Evolutionary conservation across 176 grass and related monocot genomes (phyloP).

Genomic region (Oryza brachyantha): DNA sequence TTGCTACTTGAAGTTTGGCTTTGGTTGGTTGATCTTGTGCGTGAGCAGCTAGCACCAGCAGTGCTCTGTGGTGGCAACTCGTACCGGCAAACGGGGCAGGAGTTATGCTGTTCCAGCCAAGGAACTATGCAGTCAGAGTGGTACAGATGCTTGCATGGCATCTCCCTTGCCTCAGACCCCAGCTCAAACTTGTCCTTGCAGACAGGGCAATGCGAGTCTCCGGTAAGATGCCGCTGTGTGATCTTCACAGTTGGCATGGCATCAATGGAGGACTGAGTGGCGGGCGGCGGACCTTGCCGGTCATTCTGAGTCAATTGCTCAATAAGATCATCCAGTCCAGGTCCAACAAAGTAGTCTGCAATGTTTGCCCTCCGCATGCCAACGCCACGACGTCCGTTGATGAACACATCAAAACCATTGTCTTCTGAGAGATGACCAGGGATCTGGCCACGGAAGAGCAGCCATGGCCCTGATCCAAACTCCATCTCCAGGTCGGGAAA

Average conservation of each 20-base stretch:
- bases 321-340: slow-evolving; percentile 80
- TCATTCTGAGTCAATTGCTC: slow-evolving; percentile 78
- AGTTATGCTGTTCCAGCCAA: slow-evolving; percentile 94
- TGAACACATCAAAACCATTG: slow-evolving; percentile 44
- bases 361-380: slow-evolving; percentile 59
- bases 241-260: slow-evolving; percentile 84
- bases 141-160: slow-evolving; percentile 92
- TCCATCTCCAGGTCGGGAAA: slow-evolving; percentile 79
- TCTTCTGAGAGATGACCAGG: slow-evolving; percentile 58
- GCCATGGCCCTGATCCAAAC: slow-evolving; percentile 66
- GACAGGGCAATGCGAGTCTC: slow-evolving; percentile 82
- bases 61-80: slow-evolving; percentile 67
- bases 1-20: slow-evolving; percentile 47
- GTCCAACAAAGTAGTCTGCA: slow-evolving; percentile 82
- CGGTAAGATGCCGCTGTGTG: slow-evolving; percentile 67
- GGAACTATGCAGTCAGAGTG: slow-evolving; percentile 87
- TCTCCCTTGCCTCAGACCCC: slow-evolving; percentile 68
- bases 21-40: slow-evolving; percentile 53
- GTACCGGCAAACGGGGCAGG: slow-evolving; percentile 83
- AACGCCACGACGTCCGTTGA: slow-evolving; percentile 57
- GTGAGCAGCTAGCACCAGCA: slow-evolving; percentile 44
- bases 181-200: slow-evolving; percentile 87
- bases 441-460: slow-evolving; percentile 75
- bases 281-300: slow-evolving; percentile 70
- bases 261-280: slow-evolving; percentile 64